phyloP scores from a whole-genome alignment of 2,329 filamentous ascomycete genomes.

The Pestalotiopsis sp. region DNA sequence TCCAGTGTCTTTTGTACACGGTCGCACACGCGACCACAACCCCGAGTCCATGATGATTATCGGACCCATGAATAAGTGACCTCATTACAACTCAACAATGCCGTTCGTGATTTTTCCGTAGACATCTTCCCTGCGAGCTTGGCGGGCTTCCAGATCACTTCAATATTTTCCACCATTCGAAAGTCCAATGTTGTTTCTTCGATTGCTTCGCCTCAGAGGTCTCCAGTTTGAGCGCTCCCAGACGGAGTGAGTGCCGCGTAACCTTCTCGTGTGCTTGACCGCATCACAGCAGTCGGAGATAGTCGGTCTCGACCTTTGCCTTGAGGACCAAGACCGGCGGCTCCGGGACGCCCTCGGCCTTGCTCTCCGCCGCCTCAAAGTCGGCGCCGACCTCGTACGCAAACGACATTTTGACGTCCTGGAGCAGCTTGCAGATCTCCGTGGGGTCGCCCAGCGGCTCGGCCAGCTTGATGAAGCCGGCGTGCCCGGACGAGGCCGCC shows the following conservation, averaged over 20 bases:
- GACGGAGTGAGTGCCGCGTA: background rate
- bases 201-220: no score
- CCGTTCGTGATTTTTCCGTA: no score
- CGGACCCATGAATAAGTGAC: no score
- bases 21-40: no score
- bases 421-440: constrained; percentile 23
- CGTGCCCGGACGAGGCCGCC: background rate
- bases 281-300: constrained; percentile 11
- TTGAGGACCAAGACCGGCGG: constrained; percentile 31
- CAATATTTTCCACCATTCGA: no score
- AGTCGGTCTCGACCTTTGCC: constrained; percentile 20
- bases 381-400: constrained; percentile 30
- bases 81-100: no score
- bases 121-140: no score
- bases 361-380: constrained; percentile 23
- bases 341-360: constrained; percentile 15
- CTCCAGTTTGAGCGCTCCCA: background rate
- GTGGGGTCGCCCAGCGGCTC: constrained; percentile 14
- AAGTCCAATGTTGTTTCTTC: no score
- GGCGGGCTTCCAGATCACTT: no score
- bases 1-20: no score
- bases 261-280: background rate
- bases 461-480: constrained; percentile 14
- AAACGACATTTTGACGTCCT: constrained; percentile 31
- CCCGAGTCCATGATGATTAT: no score